Percentiles rank a stretch among this genome's conserved stretches.
These are phyloP conservation scores for Acer saccharum DNA, from an alignment of 345 rosid species.

Conservation along the genomic window DNA sequence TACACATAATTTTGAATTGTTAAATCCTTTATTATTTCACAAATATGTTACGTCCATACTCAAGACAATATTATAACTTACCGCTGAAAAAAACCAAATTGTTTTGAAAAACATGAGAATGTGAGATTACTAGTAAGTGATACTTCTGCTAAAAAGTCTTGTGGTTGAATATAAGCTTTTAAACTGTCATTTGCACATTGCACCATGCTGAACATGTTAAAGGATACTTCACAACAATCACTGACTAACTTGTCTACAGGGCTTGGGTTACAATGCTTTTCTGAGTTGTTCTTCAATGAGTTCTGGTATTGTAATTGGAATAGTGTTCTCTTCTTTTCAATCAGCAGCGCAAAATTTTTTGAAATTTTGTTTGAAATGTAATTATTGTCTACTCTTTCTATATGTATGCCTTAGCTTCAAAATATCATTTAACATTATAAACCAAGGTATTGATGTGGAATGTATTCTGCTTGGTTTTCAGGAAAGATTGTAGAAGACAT, in stretches of 20 bases:
- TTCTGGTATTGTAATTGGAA: neutral
- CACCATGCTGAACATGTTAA: neutral
- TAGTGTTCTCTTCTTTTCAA: neutral
- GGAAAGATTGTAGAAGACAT: neutral
- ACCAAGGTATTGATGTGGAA: neutral
- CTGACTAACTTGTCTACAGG: neutral
- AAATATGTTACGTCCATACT: neutral
- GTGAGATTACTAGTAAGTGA: neutral
- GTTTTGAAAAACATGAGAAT: neutral
- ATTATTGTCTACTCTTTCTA: neutral
- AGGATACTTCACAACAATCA: neutral
- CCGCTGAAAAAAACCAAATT: neutral
- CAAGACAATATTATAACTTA: neutral
- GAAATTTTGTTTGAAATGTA: neutral
- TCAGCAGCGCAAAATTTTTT: neutral
- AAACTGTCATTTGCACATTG: neutral
- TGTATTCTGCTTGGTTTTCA: conserved; percentile 1
- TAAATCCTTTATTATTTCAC: neutral
- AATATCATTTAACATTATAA: neutral
- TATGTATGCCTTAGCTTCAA: conserved; percentile 1
- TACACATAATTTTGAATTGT: neutral
- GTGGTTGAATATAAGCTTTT: neutral
- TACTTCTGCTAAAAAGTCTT: neutral
- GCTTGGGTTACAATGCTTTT: neutral
- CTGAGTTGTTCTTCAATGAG: neutral